phyloP scores from a whole-genome alignment of 2,329 filamentous ascomycete species.

The Venturia effusa region DNA sequence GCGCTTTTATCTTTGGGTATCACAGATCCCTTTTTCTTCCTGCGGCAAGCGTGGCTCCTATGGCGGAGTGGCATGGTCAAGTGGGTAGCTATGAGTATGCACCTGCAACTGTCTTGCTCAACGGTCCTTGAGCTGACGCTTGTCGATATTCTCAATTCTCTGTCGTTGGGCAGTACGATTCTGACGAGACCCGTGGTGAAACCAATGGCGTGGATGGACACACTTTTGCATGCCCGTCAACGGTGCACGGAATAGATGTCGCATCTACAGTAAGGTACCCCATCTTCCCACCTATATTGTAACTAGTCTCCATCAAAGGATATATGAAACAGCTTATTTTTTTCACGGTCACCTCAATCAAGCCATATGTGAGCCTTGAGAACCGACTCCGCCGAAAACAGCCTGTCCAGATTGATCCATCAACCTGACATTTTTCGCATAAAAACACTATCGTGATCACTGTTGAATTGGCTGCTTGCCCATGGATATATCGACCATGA shows the following conservation, averaged over 20 bases:
- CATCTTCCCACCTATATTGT: background rate
- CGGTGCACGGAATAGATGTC: background rate
- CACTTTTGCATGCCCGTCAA: background rate
- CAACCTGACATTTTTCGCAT: background rate
- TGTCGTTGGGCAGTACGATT: no score
- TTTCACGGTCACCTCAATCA: background rate
- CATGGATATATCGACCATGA: background rate
- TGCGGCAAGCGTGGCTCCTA: background rate
- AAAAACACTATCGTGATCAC: background rate
- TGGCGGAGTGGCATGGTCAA: background rate
- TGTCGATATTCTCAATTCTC: background rate
- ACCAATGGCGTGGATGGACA: background rate
- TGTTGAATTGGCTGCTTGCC: background rate
- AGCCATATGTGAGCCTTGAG: background rate
- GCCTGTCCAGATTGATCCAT: background rate
- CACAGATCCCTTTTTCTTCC: background rate
- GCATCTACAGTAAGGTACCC: background rate
- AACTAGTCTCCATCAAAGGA: background rate
- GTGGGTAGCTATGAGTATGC: background rate
- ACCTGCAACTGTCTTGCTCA: no score
- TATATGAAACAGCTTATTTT: background rate
- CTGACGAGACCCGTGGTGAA: background rate
- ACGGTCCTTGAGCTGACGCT: background rate
- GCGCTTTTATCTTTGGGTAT: slow-evolving; percentile 4
- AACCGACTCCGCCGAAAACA: background rate